Evolutionary conservation across 2,329 filamentous ascomycete species (phyloP).

Genomic region (Pezicula neosporulosa): DNA sequence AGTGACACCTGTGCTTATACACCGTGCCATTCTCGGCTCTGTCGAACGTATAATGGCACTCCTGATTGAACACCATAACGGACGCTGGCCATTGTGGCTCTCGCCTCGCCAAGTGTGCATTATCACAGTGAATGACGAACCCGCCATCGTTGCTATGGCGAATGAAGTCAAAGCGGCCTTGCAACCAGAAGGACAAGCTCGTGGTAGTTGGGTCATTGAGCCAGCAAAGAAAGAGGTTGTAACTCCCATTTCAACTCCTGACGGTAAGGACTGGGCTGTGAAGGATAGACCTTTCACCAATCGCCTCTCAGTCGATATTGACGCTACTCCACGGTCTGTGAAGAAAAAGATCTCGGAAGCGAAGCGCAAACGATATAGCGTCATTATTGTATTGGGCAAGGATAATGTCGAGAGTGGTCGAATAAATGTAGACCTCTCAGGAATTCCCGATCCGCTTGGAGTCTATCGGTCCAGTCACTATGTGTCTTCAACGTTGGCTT

Average conservation of each 20-base stretch:
- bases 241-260: slow-evolving; percentile 8
- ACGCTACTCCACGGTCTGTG: slow-evolving; percentile 59
- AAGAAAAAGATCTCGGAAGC: slow-evolving; percentile 70
- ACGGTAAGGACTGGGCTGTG: slow-evolving; percentile 28
- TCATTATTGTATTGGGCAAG: slow-evolving; percentile 70
- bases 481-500: too few species aligned
- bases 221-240: slow-evolving; percentile 4
- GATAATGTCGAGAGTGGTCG: slow-evolving; percentile 56
- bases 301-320: slow-evolving; percentile 64
- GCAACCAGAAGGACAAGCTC: not conserved
- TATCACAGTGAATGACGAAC: slow-evolving; percentile 64
- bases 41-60: slow-evolving; percentile 83
- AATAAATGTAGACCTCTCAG: slow-evolving; percentile 46
- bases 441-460: slow-evolving; percentile 23
- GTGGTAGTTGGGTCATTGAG: not conserved
- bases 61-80: slow-evolving; percentile 78
- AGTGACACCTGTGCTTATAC: slow-evolving; percentile 74
- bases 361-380: slow-evolving; percentile 67
- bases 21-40: slow-evolving; percentile 80
- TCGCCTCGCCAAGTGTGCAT: slow-evolving; percentile 76
- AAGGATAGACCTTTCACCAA: slow-evolving; percentile 17
- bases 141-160: slow-evolving; percentile 23
- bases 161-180: slow-evolving; percentile 10
- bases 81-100: slow-evolving; percentile 84
- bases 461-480: not conserved